Evolutionary conservation across 345 rosid species (phyloP).

Genomic region (Clarkia xantiana): DNA sequence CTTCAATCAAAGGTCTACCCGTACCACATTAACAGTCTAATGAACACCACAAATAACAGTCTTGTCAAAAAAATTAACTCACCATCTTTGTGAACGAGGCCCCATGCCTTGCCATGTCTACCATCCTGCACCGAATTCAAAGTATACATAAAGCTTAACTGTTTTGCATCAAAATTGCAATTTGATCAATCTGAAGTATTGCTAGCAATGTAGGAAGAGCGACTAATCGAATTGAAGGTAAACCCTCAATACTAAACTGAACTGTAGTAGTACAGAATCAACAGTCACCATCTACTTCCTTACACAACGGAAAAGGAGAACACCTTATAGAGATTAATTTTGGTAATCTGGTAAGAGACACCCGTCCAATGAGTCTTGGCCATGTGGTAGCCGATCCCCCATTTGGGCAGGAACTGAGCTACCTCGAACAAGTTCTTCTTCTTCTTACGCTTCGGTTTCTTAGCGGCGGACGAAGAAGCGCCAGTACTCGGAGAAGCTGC

Average conservation of each 20-base stretch:
- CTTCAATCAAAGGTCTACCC: too few species aligned
- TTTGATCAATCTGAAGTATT: too few species aligned
- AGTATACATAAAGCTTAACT: background rate
- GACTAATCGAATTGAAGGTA: too few species aligned
- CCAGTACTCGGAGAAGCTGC: constrained; percentile 18
- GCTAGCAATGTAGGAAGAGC: too few species aligned
- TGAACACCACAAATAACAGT: too few species aligned
- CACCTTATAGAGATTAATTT: constrained; percentile 90
- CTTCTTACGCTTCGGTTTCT: too few species aligned
- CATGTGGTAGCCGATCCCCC: constrained; percentile 92
- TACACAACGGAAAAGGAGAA: background rate
- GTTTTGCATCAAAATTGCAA: too few species aligned
- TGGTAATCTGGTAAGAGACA: constrained; percentile 81
- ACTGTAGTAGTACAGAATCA: too few species aligned
- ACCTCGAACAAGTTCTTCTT: too few species aligned
- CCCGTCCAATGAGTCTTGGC: constrained; percentile 87
- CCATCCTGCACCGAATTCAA: constrained; percentile 99
- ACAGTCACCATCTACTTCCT: too few species aligned
- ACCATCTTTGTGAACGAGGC: constrained; percentile 79
- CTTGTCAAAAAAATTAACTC: constrained; percentile 17
- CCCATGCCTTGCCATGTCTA: constrained; percentile 95
- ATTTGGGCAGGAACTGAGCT: constrained; percentile 1
- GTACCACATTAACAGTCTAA: too few species aligned
- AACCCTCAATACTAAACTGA: too few species aligned
- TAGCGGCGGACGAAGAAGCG: constrained; percentile 15